Conservation (phyloP, 139 green algal species). For the Volvox reticuliferus region DNA sequence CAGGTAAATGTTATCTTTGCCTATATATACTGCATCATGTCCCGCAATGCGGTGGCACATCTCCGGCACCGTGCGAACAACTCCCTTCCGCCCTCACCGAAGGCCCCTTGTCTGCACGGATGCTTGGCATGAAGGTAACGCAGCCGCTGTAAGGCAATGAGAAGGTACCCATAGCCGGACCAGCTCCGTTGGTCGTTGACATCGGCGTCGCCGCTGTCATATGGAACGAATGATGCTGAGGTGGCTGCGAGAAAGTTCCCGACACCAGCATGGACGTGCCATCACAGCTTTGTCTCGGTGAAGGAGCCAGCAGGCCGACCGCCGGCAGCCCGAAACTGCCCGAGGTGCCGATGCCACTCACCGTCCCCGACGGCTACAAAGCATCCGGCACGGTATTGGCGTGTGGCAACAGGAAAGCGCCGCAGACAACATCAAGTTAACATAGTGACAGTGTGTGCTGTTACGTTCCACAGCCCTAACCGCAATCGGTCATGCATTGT, state of each 20-base stretch:
- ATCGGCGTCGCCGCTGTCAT: neutral
- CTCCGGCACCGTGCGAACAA: neutral
- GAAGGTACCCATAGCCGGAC: neutral
- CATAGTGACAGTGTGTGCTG: no score
- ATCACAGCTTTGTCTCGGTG: conserved; percentile 27
- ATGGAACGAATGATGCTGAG: neutral
- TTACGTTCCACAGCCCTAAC: no score
- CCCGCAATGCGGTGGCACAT: no score
- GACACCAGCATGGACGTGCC: neutral
- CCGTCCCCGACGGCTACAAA: neutral
- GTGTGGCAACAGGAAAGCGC: no score
- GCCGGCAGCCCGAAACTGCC: neutral
- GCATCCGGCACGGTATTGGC: no score
- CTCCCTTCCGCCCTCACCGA: neutral
- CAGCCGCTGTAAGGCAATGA: neutral
- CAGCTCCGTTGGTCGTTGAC: neutral
- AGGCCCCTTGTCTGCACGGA: neutral
- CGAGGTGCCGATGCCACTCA: neutral
- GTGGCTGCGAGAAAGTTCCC: neutral
- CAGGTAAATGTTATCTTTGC: no score
- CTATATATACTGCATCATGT: no score
- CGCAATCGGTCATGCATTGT: no score
- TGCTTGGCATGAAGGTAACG: conserved; percentile 10
- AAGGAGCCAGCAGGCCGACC: neutral
- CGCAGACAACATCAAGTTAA: no score